These are phyloP conservation scores for Thermochaetoides thermophila DNA, from an alignment of 495 filamentous ascomycete species.

Conservation along the genomic window DNA sequence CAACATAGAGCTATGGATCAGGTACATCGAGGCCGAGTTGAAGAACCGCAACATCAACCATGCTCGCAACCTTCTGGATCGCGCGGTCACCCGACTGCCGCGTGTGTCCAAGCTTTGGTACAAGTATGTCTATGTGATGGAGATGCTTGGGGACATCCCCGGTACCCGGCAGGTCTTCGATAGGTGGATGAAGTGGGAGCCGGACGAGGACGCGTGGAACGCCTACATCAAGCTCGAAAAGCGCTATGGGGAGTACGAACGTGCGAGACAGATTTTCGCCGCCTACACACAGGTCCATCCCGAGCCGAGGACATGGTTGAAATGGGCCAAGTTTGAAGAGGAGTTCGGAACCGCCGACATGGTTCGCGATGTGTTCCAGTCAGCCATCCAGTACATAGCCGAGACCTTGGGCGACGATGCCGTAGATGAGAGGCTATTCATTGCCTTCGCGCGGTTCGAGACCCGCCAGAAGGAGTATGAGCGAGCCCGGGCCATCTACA, in stretches of 20 bases:
- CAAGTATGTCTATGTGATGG: conserved; percentile 98
- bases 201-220: conserved; percentile 87
- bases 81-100: conserved; percentile 84
- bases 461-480: conserved; percentile 90
- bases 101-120: conserved; percentile 94
- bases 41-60: conserved; percentile 94
- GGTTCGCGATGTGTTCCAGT: conserved; percentile 84
- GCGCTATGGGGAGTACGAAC: conserved; percentile 75
- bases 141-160: conserved; percentile 84
- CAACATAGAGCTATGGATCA: conserved; percentile 38
- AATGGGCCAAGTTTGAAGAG: conserved; percentile 95
- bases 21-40: conserved; percentile 95
- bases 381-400: conserved; percentile 77
- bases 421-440: conserved; percentile 90
- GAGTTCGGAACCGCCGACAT: conserved; percentile 81
- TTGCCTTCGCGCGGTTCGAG: conserved; percentile 84
- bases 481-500: conserved; percentile 90
- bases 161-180: conserved; percentile 93
- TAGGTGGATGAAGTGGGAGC: conserved; percentile 97
- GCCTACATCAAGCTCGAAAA: conserved; percentile 96
- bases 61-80: conserved; percentile 84
- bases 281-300: conserved; percentile 89
- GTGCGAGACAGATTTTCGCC: conserved; percentile 74
- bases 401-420: conserved; percentile 89
- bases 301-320: conserved; percentile 94